Evolutionary conservation across 2,329 filamentous ascomycete species (phyloP).

Genomic region (Microcyclosporella mali): DNA sequence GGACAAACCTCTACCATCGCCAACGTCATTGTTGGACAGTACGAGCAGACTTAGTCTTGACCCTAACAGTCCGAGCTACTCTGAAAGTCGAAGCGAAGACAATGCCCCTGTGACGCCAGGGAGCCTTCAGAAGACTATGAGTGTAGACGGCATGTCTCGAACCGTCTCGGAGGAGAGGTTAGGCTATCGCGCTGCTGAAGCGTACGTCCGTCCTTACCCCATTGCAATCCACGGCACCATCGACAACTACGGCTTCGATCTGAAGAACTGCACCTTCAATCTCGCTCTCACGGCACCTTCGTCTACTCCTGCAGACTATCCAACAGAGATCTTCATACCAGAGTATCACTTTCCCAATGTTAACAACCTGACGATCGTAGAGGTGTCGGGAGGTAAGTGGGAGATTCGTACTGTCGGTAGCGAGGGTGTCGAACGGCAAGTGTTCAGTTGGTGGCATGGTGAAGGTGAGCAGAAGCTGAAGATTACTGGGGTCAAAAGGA

Average conservation of each 20-base stretch:
- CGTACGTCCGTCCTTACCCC: slow-evolving; percentile 81
- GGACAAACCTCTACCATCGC: slow-evolving; percentile 57
- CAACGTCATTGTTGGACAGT: slow-evolving; percentile 38
- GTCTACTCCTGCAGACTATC: slow-evolving; percentile 55
- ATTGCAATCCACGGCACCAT: slow-evolving; percentile 68
- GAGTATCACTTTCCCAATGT: slow-evolving; percentile 81
- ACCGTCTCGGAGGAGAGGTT: slow-evolving; percentile 9
- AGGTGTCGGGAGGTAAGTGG: slow-evolving; percentile 84
- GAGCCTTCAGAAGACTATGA: slow-evolving; percentile 69
- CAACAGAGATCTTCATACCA: slow-evolving; percentile 79
- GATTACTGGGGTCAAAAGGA: slow-evolving; percentile 66
- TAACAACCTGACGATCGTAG: slow-evolving; percentile 58
- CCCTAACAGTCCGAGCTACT: slow-evolving; percentile 49
- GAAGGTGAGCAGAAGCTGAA: slow-evolving; percentile 75
- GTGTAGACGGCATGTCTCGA: slow-evolving; percentile 44
- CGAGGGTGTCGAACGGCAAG: slow-evolving; percentile 57
- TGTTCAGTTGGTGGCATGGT: slow-evolving; percentile 86
- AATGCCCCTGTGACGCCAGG: slow-evolving; percentile 61
- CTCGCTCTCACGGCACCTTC: slow-evolving; percentile 60
- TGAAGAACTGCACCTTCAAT: slow-evolving; percentile 70
- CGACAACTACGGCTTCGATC: slow-evolving; percentile 69
- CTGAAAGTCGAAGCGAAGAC: slow-evolving; percentile 45
- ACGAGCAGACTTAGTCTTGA: slow-evolving; percentile 47
- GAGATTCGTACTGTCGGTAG: slow-evolving; percentile 70
- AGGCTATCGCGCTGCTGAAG: slow-evolving; percentile 85